phyloP scores from a whole-genome alignment of 805 yeast genomes.

The Yamadazyma paraphyllophila region DNA sequence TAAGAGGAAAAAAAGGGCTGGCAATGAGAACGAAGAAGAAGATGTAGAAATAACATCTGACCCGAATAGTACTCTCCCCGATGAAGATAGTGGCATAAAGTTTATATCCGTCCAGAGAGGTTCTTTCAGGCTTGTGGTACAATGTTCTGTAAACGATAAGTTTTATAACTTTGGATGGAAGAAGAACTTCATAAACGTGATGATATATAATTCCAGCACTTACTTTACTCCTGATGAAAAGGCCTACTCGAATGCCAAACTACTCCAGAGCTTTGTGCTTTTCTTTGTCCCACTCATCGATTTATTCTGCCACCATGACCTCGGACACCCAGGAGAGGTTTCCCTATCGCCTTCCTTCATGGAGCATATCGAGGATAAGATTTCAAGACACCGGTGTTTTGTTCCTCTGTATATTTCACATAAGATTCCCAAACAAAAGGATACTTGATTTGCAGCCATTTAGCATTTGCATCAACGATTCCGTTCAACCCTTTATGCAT shows the following conservation, averaged over 20 bases:
- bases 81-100: conserved; percentile 1
- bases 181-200: conserved; percentile 35
- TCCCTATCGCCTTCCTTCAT: conserved; percentile 12
- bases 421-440: neutral
- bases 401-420: conserved; percentile 16
- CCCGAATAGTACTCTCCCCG: neutral
- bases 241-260: conserved; percentile 12
- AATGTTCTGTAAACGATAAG: conserved; percentile 25
- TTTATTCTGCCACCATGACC: conserved; percentile 4
- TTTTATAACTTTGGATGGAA: conserved; percentile 39
- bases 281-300: conserved; percentile 25
- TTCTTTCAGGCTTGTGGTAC: conserved; percentile 33
- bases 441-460: conserved; percentile 6
- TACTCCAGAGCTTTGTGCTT: conserved; percentile 16
- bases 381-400: conserved; percentile 15
- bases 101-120: conserved; percentile 12
- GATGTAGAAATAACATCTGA: neutral
- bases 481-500: neutral
- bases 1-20: neutral
- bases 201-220: conserved; percentile 13
- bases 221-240: conserved; percentile 2
- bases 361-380: conserved; percentile 14
- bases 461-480: neutral
- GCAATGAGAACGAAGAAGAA: neutral
- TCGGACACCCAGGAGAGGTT: conserved; percentile 1